Evolutionary conservation across 2,329 filamentous ascomycete species (phyloP), one percentile per base, ranked within the genome.

Genomic region (Tetracladium maxilliforme): DNA sequence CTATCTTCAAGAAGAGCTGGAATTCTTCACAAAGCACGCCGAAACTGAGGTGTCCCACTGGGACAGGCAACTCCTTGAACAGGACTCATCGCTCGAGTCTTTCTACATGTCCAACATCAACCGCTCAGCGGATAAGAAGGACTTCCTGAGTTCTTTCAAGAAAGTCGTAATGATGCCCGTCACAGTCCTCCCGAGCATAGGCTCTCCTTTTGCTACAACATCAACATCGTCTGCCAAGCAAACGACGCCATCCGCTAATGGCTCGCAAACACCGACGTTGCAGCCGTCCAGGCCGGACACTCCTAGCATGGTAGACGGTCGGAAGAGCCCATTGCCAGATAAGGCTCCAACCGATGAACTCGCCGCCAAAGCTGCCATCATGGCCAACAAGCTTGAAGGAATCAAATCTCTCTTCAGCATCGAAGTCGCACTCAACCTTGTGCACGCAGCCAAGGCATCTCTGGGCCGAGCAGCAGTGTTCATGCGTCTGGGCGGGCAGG

Each of bases 161-260:
- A 95, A 95, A 49, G 90, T 98, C 7, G 81, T 98, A 35, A 94
- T 98, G 86, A 92, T 93, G 74, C 90, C 90, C 3, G 87, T 98
- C 24, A 92, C 82, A 26, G 87, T 84, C 7, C 58, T 95, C 4
- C 81, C 83, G 2, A 74, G 67, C 23, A 54, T 69, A 24, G 57
- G 59, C 7, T 69, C 58, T n/a, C 63, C 63, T 27, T 81, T 71
- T 42, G 62, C 53, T 31, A 51, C 49, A 18, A 45, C 41, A 4
- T 42, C 46, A 27, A 24, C 42, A 56, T 27, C 43, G 1, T 30
- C 48, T 7, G 27, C 35, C 33, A 26, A 30, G 10, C 27, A 30
- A 22, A 26, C 35, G 15, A 24, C 28, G 7, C 23, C 33, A 10
- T 23, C 25, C 1, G 16, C 32, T 16, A 27, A 27, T 18, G 29